A percentile compares a stretch with the other conserved stretches of the same genome.
Evolutionary conservation across 345 rosid species (phyloP).

Genomic region (Kandelia obovata): DNA sequence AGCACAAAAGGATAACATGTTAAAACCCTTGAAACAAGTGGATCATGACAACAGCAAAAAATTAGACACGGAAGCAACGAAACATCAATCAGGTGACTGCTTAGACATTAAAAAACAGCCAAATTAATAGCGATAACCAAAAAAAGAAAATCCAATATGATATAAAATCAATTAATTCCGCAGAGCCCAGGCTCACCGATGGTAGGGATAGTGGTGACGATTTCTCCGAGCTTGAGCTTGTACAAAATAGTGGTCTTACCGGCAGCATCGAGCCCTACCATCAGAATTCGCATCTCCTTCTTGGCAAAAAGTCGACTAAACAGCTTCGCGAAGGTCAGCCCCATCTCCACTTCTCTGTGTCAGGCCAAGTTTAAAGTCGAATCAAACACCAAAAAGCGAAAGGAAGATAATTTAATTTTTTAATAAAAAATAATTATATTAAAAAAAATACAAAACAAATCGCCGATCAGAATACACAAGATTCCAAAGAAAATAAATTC

Average conservation of each 20-base stretch:
- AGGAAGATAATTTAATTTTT: neutral
- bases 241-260: conserved; percentile 84
- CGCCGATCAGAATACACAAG: too few species aligned
- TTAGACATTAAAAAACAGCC: too few species aligned
- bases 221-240: conserved; percentile 84
- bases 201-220: conserved; percentile 80
- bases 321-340: conserved; percentile 57
- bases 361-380: neutral
- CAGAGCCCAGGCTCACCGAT: conserved; percentile 43
- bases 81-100: too few species aligned
- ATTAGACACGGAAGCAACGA: too few species aligned
- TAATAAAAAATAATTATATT: neutral
- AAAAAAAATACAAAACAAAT: neutral
- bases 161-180: neutral
- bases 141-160: neutral
- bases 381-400: neutral
- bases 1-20: too few species aligned
- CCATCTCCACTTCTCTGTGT: conserved; percentile 39
- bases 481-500: too few species aligned
- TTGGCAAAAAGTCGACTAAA: conserved; percentile 69
- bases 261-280: conserved; percentile 89
- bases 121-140: too few species aligned
- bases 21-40: too few species aligned
- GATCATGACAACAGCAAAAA: too few species aligned
- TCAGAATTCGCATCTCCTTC: conserved; percentile 80